Percentiles rank a stretch among this genome's conserved stretches.
phyloP scores from a whole-genome alignment of 352 stramenopile genomes.

The Phytophthora citrophthora region DNA sequence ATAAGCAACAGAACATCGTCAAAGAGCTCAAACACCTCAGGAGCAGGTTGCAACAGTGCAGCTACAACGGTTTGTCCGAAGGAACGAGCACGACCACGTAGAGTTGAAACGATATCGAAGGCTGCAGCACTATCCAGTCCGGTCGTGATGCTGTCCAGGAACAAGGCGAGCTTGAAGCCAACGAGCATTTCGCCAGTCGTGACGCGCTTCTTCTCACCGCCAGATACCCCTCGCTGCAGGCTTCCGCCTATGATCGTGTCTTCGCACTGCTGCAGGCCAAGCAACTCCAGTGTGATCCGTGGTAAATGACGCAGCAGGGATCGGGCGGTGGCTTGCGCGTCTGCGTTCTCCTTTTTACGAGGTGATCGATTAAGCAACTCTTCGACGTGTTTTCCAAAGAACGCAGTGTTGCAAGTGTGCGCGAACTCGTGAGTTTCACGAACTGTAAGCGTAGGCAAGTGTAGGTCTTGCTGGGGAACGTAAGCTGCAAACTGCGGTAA shows the following conservation, averaged over 20 bases:
- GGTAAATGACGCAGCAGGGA: constrained; percentile 37
- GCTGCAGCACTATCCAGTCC: constrained; percentile 63
- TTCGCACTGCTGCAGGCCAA: constrained; percentile 50
- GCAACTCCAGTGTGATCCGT: constrained; percentile 38
- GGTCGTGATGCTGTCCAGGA: constrained; percentile 81
- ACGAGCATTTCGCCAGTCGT: constrained; percentile 90
- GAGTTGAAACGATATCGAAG: constrained; percentile 54
- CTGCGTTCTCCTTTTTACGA: constrained; percentile 21
- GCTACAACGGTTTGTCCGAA: constrained; percentile 64
- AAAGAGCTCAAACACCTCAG: constrained; percentile 61
- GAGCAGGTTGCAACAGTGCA: constrained; percentile 85
- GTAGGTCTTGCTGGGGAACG: constrained; percentile 63
- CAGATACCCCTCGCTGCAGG: constrained; percentile 69
- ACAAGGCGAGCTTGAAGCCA: constrained; percentile 66
- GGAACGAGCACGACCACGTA: constrained; percentile 38
- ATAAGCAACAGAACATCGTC: constrained; percentile 63
- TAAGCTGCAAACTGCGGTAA: constrained; percentile 52
- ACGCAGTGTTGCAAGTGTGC: constrained; percentile 73
- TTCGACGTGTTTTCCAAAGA: constrained; percentile 42
- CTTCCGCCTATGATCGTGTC: constrained; percentile 59
- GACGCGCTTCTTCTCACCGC: constrained; percentile 90
- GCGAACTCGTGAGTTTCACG: constrained; percentile 91
- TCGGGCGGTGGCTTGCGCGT: constrained; percentile 31
- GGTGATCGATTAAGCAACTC: constrained; percentile 41
- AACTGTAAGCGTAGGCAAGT: constrained; percentile 53